Conservation (phyloP, 257 asterid species). For the Gynochthodes officinalis region DNA sequence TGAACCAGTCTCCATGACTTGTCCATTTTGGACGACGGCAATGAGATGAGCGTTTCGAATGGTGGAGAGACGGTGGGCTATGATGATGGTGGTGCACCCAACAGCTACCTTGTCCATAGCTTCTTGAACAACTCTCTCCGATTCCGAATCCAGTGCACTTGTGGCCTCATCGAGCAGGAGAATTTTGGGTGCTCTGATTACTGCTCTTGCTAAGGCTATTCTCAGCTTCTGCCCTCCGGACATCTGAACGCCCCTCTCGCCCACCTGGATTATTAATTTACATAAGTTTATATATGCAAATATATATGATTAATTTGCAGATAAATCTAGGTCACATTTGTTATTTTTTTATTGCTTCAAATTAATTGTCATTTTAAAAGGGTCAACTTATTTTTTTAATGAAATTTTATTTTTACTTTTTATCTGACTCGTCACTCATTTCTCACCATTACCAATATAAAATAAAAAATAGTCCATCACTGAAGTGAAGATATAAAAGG, state of each 20-base stretch:
- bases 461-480: no score
- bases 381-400: no score
- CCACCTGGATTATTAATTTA: slow-evolving; percentile 80
- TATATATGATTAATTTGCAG: not conserved
- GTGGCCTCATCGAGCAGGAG: slow-evolving; percentile 94
- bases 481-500: no score
- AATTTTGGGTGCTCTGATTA: slow-evolving; percentile 68
- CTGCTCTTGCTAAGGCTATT: slow-evolving; percentile 89
- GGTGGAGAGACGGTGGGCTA: slow-evolving; percentile 92
- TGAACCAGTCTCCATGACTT: slow-evolving; percentile 60
- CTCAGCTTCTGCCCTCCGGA: slow-evolving; percentile 97
- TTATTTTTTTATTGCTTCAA: no score
- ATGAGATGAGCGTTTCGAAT: slow-evolving; percentile 76
- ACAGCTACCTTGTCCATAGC: slow-evolving; percentile 76
- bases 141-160: slow-evolving; percentile 82
- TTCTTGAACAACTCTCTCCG: slow-evolving; percentile 75
- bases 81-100: slow-evolving; percentile 78
- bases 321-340: no score
- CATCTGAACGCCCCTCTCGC: slow-evolving; percentile 88
- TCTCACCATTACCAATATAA: no score
- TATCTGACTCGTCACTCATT: no score
- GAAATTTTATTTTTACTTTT: no score
- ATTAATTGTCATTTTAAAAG: no score
- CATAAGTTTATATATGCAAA: no score
- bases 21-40: slow-evolving; percentile 62